Evolutionary conservation across 345 rosid species (phyloP).

Genomic region (Crucihimalaya himalaica): DNA sequence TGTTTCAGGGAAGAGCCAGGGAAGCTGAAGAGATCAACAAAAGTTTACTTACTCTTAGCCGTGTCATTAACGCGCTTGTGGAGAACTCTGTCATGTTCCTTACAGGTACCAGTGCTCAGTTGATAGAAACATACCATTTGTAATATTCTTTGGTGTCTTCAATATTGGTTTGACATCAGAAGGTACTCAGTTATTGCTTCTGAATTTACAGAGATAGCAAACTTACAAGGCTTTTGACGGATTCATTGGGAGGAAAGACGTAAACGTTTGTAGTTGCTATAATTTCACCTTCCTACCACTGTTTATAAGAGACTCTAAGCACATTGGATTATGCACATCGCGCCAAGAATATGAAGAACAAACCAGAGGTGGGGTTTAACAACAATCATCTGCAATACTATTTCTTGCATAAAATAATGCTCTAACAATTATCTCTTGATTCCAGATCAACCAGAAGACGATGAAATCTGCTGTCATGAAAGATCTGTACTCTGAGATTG

Average conservation of each 20-base stretch:
- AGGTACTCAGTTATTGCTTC: conserved; percentile 26
- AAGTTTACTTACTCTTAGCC: conserved; percentile 98
- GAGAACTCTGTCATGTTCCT: conserved; percentile 98
- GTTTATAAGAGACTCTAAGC: conserved; percentile 96
- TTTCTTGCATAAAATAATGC: conserved; percentile 1
- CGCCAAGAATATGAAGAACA: conserved; percentile 98
- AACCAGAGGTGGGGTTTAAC: conserved; percentile 74
- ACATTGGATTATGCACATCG: conserved; percentile 98
- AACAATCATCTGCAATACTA: conserved; percentile 9
- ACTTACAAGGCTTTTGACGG: conserved; percentile 91
- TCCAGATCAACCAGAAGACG: conserved; percentile 98
- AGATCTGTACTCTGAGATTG: conserved; percentile 97
- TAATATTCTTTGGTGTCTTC: background rate
- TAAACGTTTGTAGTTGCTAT: conserved; percentile 98
- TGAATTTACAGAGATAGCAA: conserved; percentile 83
- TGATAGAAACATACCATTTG: background rate
- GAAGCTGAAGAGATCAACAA: conserved; percentile 99
- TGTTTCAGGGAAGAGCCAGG: conserved; percentile 95
- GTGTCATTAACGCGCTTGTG: conserved; percentile 93
- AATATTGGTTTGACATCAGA: background rate
- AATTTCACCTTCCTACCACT: conserved; percentile 85
- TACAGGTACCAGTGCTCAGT: conserved; percentile 58
- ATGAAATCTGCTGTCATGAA: conserved; percentile 98
- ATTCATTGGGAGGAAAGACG: conserved; percentile 97
- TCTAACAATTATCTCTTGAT: conserved; percentile 15